Percentiles rank a stretch among this genome's conserved stretches.
Conservation (phyloP, 768 basidiomycete species). For the Gymnopilus junonius region DNA sequence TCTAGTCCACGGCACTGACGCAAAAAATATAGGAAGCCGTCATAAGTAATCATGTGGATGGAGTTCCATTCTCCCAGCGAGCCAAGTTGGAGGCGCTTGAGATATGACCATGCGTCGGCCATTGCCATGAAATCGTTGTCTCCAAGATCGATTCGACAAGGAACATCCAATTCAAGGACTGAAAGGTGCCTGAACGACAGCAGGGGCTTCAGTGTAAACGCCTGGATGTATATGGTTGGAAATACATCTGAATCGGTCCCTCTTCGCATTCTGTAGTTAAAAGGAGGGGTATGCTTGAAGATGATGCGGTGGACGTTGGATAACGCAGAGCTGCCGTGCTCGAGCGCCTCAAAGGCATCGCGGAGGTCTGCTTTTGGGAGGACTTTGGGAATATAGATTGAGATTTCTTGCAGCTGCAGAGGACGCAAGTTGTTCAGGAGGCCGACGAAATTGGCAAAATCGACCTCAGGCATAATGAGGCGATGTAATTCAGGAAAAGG, state of each 20-base stretch:
- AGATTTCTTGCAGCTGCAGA: slow-evolving; percentile 1
- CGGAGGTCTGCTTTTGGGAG: not conserved
- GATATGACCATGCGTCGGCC: slow-evolving; percentile 17
- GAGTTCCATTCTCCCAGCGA: slow-evolving; percentile 6
- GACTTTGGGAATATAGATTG: not conserved
- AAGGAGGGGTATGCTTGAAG: not conserved
- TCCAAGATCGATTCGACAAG: slow-evolving; percentile 6
- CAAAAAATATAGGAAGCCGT: slow-evolving; percentile 11
- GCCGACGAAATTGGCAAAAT: not conserved
- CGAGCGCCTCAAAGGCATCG: not conserved
- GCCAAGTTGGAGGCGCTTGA: slow-evolving; percentile 14
- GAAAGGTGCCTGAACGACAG: slow-evolving; percentile 11
- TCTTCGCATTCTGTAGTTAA: not conserved
- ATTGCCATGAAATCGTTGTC: slow-evolving; percentile 13
- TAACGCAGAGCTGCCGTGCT: not conserved
- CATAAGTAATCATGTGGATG: slow-evolving; percentile 1
- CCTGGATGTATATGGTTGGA: not conserved
- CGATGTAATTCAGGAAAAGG: slow-evolving; percentile 11
- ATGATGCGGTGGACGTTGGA: not conserved
- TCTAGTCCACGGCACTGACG: slow-evolving; percentile 8
- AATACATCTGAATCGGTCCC: not conserved
- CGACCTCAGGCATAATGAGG: slow-evolving; percentile 4
- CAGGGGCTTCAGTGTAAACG: slow-evolving; percentile 2
- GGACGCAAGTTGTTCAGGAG: not conserved
- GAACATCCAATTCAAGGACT: slow-evolving; percentile 10